A percentile compares a stretch with the other conserved stretches of the same genome.
phyloP scores from a whole-genome alignment of 164 flowering plant species.

The Stephania japonica region DNA sequence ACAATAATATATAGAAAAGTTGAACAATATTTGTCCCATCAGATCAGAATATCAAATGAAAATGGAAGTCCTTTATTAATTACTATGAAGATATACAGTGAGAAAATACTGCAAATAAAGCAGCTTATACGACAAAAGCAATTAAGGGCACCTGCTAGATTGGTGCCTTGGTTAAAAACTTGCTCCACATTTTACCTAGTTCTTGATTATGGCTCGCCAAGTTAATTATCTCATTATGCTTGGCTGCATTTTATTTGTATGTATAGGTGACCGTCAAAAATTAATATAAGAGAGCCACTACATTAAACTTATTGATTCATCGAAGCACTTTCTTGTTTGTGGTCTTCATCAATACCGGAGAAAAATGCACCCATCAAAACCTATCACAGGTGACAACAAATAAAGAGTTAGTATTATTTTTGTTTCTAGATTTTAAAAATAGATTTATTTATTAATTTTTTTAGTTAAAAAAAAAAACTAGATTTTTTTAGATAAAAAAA shows the following conservation, averaged over 20 bases:
- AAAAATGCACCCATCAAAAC: slow-evolving; percentile 64
- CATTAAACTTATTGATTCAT: background rate
- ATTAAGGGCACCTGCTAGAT: too few species aligned
- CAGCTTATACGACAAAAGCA: slow-evolving; percentile 7
- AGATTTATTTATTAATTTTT: too few species aligned
- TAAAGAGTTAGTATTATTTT: background rate
- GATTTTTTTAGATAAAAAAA: too few species aligned
- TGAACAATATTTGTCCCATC: too few species aligned
- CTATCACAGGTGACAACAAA: slow-evolving; percentile 23
- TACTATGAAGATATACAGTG: background rate
- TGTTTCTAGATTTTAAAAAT: too few species aligned
- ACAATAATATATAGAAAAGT: too few species aligned
- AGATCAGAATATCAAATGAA: background rate
- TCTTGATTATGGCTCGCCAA: background rate
- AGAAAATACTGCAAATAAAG: slow-evolving; percentile 6
- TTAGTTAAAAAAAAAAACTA: too few species aligned
- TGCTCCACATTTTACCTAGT: background rate
- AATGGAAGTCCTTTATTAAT: background rate
- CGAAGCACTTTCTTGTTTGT: background rate
- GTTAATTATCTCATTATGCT: background rate
- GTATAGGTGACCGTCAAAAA: background rate
- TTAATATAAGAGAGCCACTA: background rate
- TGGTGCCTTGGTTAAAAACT: background rate
- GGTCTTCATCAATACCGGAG: slow-evolving; percentile 25
- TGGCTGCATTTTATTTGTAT: background rate